Base-by-base conservation (phyloP, 352 stramenopile genomes). In the Blastocystis sp. region DNA sequence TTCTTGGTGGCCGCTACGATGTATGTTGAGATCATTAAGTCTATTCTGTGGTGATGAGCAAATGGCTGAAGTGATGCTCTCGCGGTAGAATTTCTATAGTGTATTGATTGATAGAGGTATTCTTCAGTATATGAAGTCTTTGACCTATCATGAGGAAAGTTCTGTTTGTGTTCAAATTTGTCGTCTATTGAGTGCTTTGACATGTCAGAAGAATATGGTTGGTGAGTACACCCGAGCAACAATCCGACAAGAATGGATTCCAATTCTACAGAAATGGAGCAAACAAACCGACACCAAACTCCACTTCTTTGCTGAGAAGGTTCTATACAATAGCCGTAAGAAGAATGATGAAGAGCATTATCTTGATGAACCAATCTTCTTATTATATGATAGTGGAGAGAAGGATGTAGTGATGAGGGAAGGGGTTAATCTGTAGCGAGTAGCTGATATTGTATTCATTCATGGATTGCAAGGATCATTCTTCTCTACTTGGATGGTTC, bases 401-500 rank as follows among this genome's bases (percentile, higher is more conserved):
- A 60, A 60, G 24, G 70, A 81, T n/a, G 70, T 81, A 24, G 0
- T 1, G 4, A 24, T 33, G 11, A 22, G 5, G 27, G 11, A 19
- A 30, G 19, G 30, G 0, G 6, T 37, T 30, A 19, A 81, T 33
- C 5, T 22, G 3, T 33, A 81, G 70, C 37, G 70, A 40, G 24
- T 81, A 42, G 91, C 95, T 0, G 93, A 95, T 37, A 92, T 95
- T 2, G 93, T 95, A 17, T 94, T 95, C 69, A 92, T 95, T 44
- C 93, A 95, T 64, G 93, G 93, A 0, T 87, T 95, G n/a, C 78
- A 95, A 0, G 93, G 93, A 1, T 94, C 92, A 84, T 92, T 93
- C 44, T 94, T 93, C 76, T 92, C 93, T 69, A 95, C 93, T 37
- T 95, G 93, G 93, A 92, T 94, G 56, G 93, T 92, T 78, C 92